Conservation (phyloP, 208 protist species). For the Leishmania amazonensis region DNA sequence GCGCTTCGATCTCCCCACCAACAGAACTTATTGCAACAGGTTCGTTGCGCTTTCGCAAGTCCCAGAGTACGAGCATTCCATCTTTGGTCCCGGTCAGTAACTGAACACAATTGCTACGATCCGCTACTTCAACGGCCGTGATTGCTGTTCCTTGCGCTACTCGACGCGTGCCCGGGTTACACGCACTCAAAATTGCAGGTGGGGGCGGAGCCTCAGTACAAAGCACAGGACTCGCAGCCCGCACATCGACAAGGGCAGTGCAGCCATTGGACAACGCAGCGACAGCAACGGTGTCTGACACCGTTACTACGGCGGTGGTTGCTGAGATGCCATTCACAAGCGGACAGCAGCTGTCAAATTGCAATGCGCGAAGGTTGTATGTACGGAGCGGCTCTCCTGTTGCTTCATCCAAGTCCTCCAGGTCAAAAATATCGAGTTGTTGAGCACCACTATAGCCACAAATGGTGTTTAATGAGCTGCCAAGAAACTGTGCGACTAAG, state of each 20-base stretch:
- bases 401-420: conserved; percentile 76
- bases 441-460: conserved; percentile 44
- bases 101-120: conserved; percentile 23
- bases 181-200: conserved; percentile 13
- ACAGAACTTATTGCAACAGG: conserved; percentile 29
- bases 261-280: conserved; percentile 54
- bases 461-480: conserved; percentile 44
- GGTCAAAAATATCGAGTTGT: conserved; percentile 72
- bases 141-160: not conserved
- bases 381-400: conserved; percentile 46
- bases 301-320: conserved; percentile 33
- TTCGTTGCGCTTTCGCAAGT: conserved; percentile 41
- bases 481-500: conserved; percentile 55
- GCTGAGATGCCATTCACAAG: conserved; percentile 1
- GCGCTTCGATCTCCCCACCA: conserved; percentile 11
- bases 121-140: conserved; percentile 9
- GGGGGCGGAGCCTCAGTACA: conserved; percentile 16
- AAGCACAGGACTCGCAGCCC: conserved; percentile 10
- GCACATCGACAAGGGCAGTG: conserved; percentile 46
- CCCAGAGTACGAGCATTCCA: conserved; percentile 63
- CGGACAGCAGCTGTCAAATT: not conserved
- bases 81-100: conserved; percentile 50
- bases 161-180: not conserved
- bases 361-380: conserved; percentile 33
- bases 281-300: conserved; percentile 41